Evolutionary conservation across 345 rosid species (phyloP).

Genomic region (Linum lewisii): DNA sequence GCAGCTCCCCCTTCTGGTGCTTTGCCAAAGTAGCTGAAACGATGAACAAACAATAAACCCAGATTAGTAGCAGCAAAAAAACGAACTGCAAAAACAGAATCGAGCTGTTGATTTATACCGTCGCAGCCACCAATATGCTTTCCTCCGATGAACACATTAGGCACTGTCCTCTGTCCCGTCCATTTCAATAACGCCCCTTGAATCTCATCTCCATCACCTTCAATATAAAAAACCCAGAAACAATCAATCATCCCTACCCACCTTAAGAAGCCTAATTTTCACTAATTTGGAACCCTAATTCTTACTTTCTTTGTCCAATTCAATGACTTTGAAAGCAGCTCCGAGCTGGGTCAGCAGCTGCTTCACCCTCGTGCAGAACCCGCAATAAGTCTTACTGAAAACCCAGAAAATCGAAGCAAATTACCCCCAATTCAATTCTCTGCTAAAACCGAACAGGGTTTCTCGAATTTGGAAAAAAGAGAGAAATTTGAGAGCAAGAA

Average conservation of each 20-base stretch:
- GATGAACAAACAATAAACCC: neutral
- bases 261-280: neutral
- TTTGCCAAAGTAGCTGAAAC: conserved; percentile 40
- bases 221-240: neutral
- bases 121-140: conserved; percentile 66
- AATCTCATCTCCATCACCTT: conserved; percentile 37
- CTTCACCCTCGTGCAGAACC: conserved; percentile 51
- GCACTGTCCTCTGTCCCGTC: conserved; percentile 59
- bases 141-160: conserved; percentile 57
- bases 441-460: neutral
- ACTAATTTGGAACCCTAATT: neutral
- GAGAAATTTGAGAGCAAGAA: neutral
- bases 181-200: conserved; percentile 48
- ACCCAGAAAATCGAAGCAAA: neutral
- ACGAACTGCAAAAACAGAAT: neutral
- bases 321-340: conserved; percentile 36
- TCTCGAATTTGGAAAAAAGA: neutral
- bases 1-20: conserved; percentile 44
- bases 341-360: conserved; percentile 44
- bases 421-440: neutral
- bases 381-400: conserved; percentile 61
- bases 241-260: neutral
- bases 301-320: conserved; percentile 41
- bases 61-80: neutral
- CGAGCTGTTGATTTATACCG: conserved; percentile 22